A percentile compares a stretch with the other conserved stretches of the same genome.
phyloP scores from a whole-genome alignment of 176 grass and related monocot genomes.

The Triticum aestivum region IWGSC_CS_RefSeq_v2.1 NC_057800.1:565000245-565000744 shows the following conservation, averaged over 20 bases:
- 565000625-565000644: conserved; percentile 42
- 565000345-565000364: conserved; percentile 20
- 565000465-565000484: conserved; percentile 54
- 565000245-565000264: conserved; percentile 21
- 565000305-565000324: neutral
- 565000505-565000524: neutral
- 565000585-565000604: conserved; percentile 24
- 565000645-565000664: conserved; percentile 45
- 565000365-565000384: conserved; percentile 28
- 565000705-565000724: neutral
- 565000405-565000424: conserved; percentile 60
- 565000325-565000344: neutral
- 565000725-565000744: no score
- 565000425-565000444: conserved; percentile 79
- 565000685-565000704: neutral
- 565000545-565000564: no score
- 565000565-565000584: conserved; percentile 19
- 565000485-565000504: neutral
- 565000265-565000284: neutral
- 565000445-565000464: conserved; percentile 67
- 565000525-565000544: neutral
- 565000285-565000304: conserved; percentile 33
- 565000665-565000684: conserved; percentile 1
- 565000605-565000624: conserved; percentile 52
- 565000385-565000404: conserved; percentile 51